These are phyloP conservation scores for Zymoseptoria crescenta DNA, from an alignment of 2,329 filamentous ascomycete genomes.

Conservation along the genomic window DNA sequence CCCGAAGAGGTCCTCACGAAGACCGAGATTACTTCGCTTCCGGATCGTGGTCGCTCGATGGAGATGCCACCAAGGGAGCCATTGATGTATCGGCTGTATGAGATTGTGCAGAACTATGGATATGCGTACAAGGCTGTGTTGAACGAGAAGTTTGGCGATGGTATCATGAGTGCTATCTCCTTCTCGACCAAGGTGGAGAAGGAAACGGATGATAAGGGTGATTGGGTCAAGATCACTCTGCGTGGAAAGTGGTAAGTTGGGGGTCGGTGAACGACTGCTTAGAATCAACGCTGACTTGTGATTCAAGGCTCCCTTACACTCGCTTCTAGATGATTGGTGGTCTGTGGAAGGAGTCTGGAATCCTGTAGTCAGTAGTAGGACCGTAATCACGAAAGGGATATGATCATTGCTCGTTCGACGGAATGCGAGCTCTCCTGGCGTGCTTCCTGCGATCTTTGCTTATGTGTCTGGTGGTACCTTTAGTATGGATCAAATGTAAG, in stretches of 20 bases:
- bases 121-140: conserved; percentile 92
- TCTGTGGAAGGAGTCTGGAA: background rate
- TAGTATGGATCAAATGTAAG: too few relatives aligned
- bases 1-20: conserved; percentile 46
- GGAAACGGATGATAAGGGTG: conserved; percentile 65
- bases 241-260: conserved; percentile 76
- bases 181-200: conserved; percentile 90
- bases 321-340: conserved; percentile 33
- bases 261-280: too few relatives aligned
- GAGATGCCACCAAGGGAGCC: conserved; percentile 82
- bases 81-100: conserved; percentile 82
- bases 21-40: conserved; percentile 61
- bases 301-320: conserved; percentile 41
- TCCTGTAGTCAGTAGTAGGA: background rate
- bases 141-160: conserved; percentile 75
- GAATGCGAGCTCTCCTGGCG: too few relatives aligned
- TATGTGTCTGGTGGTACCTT: too few relatives aligned
- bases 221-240: conserved; percentile 79
- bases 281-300: conserved; percentile 2
- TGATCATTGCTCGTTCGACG: too few relatives aligned
- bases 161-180: conserved; percentile 93
- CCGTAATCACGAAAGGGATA: too few relatives aligned
- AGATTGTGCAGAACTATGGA: conserved; percentile 94
- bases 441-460: too few relatives aligned
- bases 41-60: conserved; percentile 69